These are phyloP conservation scores for Diaporthe vexans DNA, from an alignment of 2,329 filamentous ascomycete genomes.

Conservation along the genomic window DNA sequence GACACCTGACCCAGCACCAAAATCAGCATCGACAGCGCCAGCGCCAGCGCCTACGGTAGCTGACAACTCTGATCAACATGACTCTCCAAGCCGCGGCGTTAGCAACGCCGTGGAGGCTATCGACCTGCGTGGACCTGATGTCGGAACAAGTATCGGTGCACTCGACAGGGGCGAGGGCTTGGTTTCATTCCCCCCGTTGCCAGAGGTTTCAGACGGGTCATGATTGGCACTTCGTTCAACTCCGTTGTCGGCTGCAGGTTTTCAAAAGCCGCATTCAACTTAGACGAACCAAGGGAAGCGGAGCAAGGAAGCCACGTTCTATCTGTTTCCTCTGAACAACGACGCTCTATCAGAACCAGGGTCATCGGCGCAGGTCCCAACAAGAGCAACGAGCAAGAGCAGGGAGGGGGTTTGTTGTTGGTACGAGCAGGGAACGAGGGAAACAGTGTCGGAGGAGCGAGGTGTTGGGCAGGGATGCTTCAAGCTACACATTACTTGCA, in stretches of 20 bases:
- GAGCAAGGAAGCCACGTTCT: neutral
- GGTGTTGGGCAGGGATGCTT: constrained; percentile 36
- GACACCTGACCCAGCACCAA: neutral
- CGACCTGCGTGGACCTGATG: neutral
- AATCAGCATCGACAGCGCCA: neutral
- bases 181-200: neutral
- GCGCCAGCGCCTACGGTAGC: neutral
- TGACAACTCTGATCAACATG: neutral
- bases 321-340: neutral
- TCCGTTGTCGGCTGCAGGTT: neutral
- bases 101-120: neutral
- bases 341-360: neutral
- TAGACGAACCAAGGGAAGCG: too few relatives aligned
- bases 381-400: neutral
- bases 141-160: neutral
- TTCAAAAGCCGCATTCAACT: neutral
- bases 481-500: constrained; percentile 36
- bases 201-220: neutral
- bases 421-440: neutral
- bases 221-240: neutral
- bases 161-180: neutral
- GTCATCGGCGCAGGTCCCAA: neutral
- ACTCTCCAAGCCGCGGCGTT: neutral
- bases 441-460: constrained; percentile 28
- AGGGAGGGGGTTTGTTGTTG: neutral